Evolutionary conservation across 202 grass and related monocot genomes (phyloP).

Genomic region (Brachypodium distachyon): DNA sequence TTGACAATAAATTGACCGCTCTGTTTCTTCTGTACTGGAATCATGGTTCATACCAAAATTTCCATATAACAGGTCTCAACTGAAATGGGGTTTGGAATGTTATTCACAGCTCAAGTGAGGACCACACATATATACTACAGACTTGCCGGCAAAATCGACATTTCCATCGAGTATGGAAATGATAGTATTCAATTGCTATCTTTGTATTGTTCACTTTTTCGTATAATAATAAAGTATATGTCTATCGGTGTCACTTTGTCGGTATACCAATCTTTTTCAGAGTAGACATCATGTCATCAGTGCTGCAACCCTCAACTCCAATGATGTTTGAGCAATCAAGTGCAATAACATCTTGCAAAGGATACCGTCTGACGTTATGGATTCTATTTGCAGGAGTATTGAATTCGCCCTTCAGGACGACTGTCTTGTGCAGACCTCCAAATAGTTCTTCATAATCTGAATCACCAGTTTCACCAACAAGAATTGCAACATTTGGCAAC

Average conservation of each 20-base stretch:
- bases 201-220: constrained; percentile 15
- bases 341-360: constrained; percentile 70
- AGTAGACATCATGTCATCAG: constrained; percentile 41
- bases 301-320: constrained; percentile 43
- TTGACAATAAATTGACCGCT: constrained; percentile 4
- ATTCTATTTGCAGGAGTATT: constrained; percentile 59
- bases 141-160: constrained; percentile 36
- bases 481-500: constrained; percentile 51
- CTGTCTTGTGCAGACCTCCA: constrained; percentile 72
- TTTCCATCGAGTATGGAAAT: constrained; percentile 35
- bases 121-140: not conserved
- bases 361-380: constrained; percentile 55
- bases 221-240: constrained; percentile 8
- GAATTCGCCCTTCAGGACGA: constrained; percentile 74
- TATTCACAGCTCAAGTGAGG: constrained; percentile 15
- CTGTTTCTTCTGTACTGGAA: not conserved
- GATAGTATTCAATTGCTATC: constrained; percentile 12
- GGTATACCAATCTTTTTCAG: constrained; percentile 40
- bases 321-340: constrained; percentile 69
- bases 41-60: not conserved
- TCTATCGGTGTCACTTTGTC: constrained; percentile 15
- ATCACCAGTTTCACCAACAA: constrained; percentile 78
- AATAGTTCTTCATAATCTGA: constrained; percentile 87
- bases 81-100: not conserved
- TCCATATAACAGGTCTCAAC: not conserved